phyloP scores from a whole-genome alignment of 2,329 filamentous ascomycete species.

The Diaporthe destruens region DNA sequence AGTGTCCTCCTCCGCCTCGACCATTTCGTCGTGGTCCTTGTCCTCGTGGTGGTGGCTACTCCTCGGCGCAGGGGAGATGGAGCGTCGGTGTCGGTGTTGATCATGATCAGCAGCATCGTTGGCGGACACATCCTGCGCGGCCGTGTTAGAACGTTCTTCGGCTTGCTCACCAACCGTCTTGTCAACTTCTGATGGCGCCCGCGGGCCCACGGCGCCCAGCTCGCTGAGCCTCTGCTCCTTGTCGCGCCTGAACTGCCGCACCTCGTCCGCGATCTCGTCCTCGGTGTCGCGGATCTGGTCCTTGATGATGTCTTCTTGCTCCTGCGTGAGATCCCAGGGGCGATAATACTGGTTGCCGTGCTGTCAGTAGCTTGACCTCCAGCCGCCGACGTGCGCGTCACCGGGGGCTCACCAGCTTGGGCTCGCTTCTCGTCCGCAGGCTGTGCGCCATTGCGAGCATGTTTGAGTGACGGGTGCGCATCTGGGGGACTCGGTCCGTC shows the following conservation, averaged over 20 bases:
- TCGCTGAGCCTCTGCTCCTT: constrained; percentile 58
- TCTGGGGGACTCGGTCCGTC: constrained; percentile 60
- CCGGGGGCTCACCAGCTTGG: constrained; percentile 75
- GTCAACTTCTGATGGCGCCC: constrained; percentile 48
- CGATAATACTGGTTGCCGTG: constrained; percentile 77
- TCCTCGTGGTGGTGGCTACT: constrained; percentile 48
- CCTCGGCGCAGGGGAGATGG: constrained; percentile 45
- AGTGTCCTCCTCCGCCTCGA: constrained; percentile 89
- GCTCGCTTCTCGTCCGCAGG: constrained; percentile 77
- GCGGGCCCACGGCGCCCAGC: constrained; percentile 48
- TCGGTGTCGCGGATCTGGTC: constrained; percentile 77
- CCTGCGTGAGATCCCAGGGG: constrained; percentile 79
- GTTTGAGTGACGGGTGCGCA: constrained; percentile 80
- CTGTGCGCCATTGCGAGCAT: constrained; percentile 79
- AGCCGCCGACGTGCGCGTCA: not conserved
- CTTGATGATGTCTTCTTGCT: constrained; percentile 79
- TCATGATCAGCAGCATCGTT: constrained; percentile 48
- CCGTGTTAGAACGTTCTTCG: constrained; percentile 55
- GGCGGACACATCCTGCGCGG: constrained; percentile 51
- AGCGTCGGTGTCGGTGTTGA: constrained; percentile 21
- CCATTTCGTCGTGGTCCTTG: constrained; percentile 73
- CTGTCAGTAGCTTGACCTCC: constrained; percentile 28
- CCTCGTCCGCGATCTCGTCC: constrained; percentile 73
- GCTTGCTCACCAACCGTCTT: constrained; percentile 60
- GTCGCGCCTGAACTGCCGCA: constrained; percentile 69